These are phyloP conservation scores for Acarospora socialis DNA, from an alignment of 2,329 filamentous ascomycete species.

Conservation along the genomic window DNA sequence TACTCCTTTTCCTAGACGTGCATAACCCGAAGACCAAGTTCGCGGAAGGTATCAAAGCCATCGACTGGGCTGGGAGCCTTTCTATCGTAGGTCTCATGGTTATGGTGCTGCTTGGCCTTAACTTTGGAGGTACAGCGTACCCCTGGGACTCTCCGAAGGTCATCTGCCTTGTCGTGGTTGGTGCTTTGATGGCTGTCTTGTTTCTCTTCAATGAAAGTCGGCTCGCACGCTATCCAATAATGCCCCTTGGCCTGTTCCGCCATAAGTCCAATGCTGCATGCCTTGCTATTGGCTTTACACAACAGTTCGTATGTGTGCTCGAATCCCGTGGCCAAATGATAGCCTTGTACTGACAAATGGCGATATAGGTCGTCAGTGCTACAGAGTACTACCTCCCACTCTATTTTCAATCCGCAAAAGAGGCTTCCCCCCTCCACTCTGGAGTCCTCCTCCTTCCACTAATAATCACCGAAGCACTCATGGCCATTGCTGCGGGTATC, in stretches of 20 bases:
- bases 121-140: conserved; percentile 49
- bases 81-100: conserved; percentile 49
- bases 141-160: conserved; percentile 41
- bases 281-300: conserved; percentile 35
- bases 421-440: conserved; percentile 41
- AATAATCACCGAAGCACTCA: conserved; percentile 32
- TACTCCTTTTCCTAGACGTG: conserved; percentile 37
- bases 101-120: conserved; percentile 56
- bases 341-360: conserved; percentile 1
- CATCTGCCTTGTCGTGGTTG: conserved; percentile 40
- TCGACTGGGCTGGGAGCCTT: conserved; percentile 46
- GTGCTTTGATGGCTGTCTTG: conserved; percentile 31
- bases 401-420: conserved; percentile 56
- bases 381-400: conserved; percentile 58
- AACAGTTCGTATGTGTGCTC: conserved; percentile 29
- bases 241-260: conserved; percentile 49
- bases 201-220: conserved; percentile 51
- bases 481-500: conserved; percentile 33
- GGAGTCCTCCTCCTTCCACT: conserved; percentile 49
- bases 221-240: conserved; percentile 51
- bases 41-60: conserved; percentile 21
- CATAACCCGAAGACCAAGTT: conserved; percentile 16
- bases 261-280: conserved; percentile 42
- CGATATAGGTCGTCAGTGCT: conserved; percentile 44
- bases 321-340: conserved; percentile 3